Evolutionary conservation across 2,329 filamentous ascomycete genomes (phyloP).

Genomic region (Fusarium illudens): DNA sequence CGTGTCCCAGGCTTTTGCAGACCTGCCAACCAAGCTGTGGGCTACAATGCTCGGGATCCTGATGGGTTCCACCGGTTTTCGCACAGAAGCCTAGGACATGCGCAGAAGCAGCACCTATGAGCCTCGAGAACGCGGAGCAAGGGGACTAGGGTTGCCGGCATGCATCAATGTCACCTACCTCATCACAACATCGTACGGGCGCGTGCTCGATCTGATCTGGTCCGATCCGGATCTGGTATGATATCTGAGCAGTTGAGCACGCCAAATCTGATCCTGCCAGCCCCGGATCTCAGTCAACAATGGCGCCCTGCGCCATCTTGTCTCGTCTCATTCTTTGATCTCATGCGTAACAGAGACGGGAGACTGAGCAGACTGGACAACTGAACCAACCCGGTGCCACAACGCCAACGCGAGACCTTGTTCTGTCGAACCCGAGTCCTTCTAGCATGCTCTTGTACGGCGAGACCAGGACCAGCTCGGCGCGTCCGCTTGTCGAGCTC

Average conservation of each 20-base stretch:
- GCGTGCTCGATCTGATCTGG: constrained; percentile 20
- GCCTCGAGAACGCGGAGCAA: not conserved
- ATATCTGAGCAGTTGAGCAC: not conserved
- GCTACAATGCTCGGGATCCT: not conserved
- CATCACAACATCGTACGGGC: constrained; percentile 7
- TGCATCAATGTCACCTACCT: constrained; percentile 5
- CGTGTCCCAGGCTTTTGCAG: not conserved
- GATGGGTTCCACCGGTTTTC: not conserved
- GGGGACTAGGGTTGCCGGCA: not conserved
- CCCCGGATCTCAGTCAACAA: not conserved
- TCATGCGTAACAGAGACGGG: not conserved
- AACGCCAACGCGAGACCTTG: not conserved
- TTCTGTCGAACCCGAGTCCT: not conserved
- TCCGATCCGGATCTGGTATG: not conserved
- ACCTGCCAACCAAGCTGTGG: not conserved
- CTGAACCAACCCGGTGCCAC: constrained; percentile 1
- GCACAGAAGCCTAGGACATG: not conserved
- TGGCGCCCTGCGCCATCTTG: constrained; percentile 1
- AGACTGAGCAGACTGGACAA: not conserved
- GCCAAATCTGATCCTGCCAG: not conserved
- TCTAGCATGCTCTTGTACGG: not conserved
- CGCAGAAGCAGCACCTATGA: not conserved
- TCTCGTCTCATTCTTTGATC: constrained; percentile 1
- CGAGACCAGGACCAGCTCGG: not conserved
- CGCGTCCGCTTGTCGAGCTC: not conserved